Evolutionary conservation across 2,329 filamentous ascomycete genomes (phyloP).

Genomic region (Sporothrix inflata): DNA sequence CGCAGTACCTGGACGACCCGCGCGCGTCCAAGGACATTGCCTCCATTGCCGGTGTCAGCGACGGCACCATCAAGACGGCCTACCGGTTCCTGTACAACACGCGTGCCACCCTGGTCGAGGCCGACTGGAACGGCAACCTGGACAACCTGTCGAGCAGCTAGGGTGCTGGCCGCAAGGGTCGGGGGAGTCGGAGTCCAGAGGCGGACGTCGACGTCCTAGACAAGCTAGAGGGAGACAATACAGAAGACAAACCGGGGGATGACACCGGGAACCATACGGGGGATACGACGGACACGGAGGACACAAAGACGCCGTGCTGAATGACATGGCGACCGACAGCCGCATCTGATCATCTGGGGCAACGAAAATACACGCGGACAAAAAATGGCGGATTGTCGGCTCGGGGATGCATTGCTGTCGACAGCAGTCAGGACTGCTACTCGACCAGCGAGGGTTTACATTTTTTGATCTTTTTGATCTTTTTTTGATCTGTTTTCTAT

Average conservation of each 20-base stretch:
- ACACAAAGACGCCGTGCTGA: neutral
- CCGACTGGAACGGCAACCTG: slow-evolving; percentile 60
- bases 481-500: neutral
- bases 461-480: neutral
- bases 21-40: slow-evolving; percentile 88
- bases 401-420: no score
- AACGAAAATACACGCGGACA: neutral
- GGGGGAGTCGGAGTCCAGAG: neutral
- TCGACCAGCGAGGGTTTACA: neutral
- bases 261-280: no score
- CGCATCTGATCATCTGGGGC: neutral
- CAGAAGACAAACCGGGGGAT: neutral
- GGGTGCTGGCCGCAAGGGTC: slow-evolving; percentile 2
- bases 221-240: neutral
- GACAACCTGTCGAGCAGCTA: slow-evolving; percentile 68
- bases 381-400: no score
- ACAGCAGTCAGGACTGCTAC: neutral
- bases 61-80: slow-evolving; percentile 93
- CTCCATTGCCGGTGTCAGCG: slow-evolving; percentile 82
- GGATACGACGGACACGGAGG: neutral
- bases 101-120: slow-evolving; percentile 62
- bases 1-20: slow-evolving; percentile 78
- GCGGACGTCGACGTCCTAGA: neutral
- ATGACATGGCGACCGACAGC: neutral
- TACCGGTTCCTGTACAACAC: slow-evolving; percentile 86